A percentile compares a stretch with the other conserved stretches of the same genome.
These are phyloP conservation scores for Citrus unshiu DNA, from an alignment of 345 rosid genomes.

Conservation along the genomic window DNA sequence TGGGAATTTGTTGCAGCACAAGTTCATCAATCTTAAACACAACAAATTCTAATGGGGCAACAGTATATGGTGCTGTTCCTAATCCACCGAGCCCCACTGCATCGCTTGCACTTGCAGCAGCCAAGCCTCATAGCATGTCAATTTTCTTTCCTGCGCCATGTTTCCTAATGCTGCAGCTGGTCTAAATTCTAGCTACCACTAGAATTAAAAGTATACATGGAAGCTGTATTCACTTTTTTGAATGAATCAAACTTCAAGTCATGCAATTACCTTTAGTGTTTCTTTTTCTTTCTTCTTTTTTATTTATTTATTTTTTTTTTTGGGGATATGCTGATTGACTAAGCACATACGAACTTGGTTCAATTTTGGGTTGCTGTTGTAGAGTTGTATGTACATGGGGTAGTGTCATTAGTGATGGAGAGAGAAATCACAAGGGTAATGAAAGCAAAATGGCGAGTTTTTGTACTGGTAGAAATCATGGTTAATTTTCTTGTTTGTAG, in stretches of 20 bases:
- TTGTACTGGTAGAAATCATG: background rate
- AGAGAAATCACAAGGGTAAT: background rate
- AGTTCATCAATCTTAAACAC: constrained; percentile 62
- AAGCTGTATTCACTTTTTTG: background rate
- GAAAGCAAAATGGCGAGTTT: background rate
- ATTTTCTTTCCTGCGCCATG: background rate
- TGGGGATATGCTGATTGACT: background rate
- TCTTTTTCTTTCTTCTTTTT: background rate
- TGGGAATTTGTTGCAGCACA: constrained; percentile 38
- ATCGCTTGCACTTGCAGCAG: constrained; percentile 29
- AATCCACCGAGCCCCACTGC: constrained; percentile 34
- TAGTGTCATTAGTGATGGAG: background rate
- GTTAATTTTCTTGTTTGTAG: background rate
- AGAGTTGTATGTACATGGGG: background rate
- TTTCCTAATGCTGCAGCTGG: constrained; percentile 5
- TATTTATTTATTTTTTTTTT: background rate
- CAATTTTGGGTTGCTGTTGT: background rate
- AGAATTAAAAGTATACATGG: background rate
- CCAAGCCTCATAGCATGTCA: background rate
- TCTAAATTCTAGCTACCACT: background rate
- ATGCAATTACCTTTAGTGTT: background rate
- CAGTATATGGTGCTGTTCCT: constrained; percentile 57
- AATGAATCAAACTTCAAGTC: background rate
- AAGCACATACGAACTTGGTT: background rate
- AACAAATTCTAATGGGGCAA: constrained; percentile 60